These are phyloP conservation scores for Cercospora sesami DNA, from an alignment of 2,329 filamentous ascomycete species.

Conservation along the genomic window DNA sequence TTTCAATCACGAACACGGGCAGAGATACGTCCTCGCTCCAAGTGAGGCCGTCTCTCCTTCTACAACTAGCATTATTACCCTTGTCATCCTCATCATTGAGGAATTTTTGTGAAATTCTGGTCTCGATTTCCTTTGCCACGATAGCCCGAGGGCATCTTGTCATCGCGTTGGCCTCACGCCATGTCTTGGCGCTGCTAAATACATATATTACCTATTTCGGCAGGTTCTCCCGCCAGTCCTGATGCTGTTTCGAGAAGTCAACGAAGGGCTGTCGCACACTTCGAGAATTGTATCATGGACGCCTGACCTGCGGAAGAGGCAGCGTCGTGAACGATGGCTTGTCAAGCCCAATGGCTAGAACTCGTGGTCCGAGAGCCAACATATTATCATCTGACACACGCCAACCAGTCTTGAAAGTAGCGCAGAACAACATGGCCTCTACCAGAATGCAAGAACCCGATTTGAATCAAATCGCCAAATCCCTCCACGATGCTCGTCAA, in stretches of 20 bases:
- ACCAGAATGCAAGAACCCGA: neutral
- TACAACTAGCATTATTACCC: neutral
- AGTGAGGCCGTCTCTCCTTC: neutral
- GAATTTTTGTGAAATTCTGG: neutral
- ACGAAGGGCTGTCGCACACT: neutral
- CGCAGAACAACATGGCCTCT: neutral
- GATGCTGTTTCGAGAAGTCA: neutral
- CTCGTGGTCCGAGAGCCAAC: neutral
- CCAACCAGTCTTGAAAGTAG: neutral
- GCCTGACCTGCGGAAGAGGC: neutral
- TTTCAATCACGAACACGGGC: too few species aligned
- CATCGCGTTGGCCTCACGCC: neutral
- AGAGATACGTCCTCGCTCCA: too few species aligned
- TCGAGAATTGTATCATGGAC: neutral
- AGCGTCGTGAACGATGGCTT: neutral
- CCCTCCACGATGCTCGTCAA: neutral
- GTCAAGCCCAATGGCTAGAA: neutral
- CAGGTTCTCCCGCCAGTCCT: neutral
- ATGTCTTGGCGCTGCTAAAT: neutral
- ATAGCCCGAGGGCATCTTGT: neutral
- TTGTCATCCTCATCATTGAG: neutral
- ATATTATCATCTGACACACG: neutral
- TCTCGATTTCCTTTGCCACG: neutral
- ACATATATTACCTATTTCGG: neutral
- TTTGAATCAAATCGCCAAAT: neutral